A percentile compares a stretch with the other conserved stretches of the same genome.
Conservation (phyloP, 176 grass and related monocot genomes). For the Carex cristatella region DNA sequence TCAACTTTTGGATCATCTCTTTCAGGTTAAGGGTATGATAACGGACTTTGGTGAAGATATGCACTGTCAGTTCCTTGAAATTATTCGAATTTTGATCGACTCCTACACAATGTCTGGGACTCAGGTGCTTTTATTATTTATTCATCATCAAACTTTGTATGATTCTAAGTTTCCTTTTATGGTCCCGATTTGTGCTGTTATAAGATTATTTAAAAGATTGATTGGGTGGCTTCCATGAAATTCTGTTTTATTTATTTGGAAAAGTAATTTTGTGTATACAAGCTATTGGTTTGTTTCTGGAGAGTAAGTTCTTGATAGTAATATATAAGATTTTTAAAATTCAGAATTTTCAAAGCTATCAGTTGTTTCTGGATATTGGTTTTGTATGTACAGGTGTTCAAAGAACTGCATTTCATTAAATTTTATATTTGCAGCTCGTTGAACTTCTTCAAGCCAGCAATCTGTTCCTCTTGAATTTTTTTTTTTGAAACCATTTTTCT, state of each 20-base stretch:
- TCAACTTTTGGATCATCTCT: background rate
- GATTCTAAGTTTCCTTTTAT: background rate
- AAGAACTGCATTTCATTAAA: background rate
- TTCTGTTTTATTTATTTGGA: background rate
- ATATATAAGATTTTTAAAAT: background rate
- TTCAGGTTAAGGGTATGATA: conserved; percentile 74
- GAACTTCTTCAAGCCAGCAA: background rate
- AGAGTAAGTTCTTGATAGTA: background rate
- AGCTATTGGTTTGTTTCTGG: background rate
- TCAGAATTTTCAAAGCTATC: background rate
- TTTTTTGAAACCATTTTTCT: conserved; percentile 15
- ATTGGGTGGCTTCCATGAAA: background rate
- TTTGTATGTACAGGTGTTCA: background rate
- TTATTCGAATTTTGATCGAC: conserved; percentile 55
- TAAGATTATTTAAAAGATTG: background rate
- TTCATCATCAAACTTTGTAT: conserved; percentile 2
- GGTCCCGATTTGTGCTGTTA: background rate
- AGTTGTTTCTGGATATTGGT: background rate
- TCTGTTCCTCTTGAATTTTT: background rate
- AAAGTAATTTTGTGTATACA: background rate
- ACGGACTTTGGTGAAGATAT: conserved; percentile 56
- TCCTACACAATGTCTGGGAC: conserved; percentile 36
- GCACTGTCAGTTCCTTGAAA: conserved; percentile 67
- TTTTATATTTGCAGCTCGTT: background rate
- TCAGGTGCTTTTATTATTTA: conserved; percentile 25